Evolutionary conservation across 1,139 yeast species (phyloP).

Genomic region (Candida frijolesensis): DNA sequence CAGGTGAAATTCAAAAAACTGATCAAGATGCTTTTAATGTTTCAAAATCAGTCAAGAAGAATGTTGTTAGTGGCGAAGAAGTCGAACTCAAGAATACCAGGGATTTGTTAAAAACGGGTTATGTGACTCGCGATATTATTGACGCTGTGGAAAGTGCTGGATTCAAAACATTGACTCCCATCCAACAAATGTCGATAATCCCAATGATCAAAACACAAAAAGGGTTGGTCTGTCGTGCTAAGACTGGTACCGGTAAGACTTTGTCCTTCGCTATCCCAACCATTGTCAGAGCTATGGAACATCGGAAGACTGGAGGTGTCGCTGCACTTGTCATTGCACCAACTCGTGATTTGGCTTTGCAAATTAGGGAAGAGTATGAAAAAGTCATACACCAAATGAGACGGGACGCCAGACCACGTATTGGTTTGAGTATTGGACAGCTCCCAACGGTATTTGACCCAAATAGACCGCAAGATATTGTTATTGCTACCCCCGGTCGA

Average conservation of each 20-base stretch:
- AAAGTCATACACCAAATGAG: slow-evolving; percentile 37
- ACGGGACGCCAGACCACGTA: slow-evolving; percentile 16
- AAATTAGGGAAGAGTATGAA: slow-evolving; percentile 68
- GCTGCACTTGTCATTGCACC: slow-evolving; percentile 80
- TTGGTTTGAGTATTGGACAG: slow-evolving; percentile 45
- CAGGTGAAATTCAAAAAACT: no score
- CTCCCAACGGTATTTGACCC: slow-evolving; percentile 25
- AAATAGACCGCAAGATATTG: slow-evolving; percentile 44
- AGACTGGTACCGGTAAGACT: slow-evolving; percentile 96
- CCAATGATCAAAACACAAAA: slow-evolving; percentile 60
- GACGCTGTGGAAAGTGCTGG: slow-evolving; percentile 43
- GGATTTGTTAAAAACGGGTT: slow-evolving; percentile 18
- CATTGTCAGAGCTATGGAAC: slow-evolving; percentile 44
- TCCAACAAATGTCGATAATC: slow-evolving; percentile 71
- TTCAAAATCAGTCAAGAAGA: no score
- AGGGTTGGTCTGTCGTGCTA: slow-evolving; percentile 85
- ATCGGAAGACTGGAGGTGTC: slow-evolving; percentile 29
- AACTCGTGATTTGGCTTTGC: slow-evolving; percentile 89
- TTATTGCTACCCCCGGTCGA: slow-evolving; percentile 93
- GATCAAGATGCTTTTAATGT: no score
- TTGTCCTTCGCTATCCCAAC: slow-evolving; percentile 85
- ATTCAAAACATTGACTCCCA: slow-evolving; percentile 65
- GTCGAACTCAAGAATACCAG: slow-evolving; percentile 7
- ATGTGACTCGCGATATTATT: slow-evolving; percentile 19
- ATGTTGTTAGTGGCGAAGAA: neutral